Base-by-base conservation (phyloP, 495 filamentous ascomycete genomes). In the Talaromyces wortmannii region DNA sequence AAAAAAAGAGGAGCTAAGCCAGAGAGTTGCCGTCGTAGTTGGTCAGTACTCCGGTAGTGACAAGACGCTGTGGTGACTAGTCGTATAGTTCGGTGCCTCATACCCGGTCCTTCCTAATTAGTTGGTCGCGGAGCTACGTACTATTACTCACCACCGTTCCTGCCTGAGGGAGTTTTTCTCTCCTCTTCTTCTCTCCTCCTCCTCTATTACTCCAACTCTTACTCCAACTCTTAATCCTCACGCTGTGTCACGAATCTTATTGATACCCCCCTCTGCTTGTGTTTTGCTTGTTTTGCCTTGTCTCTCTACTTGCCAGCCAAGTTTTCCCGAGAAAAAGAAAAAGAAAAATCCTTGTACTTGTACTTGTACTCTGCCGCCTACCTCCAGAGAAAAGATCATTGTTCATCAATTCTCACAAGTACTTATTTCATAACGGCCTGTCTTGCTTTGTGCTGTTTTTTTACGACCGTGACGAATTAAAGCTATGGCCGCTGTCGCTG, bases 251-350 rank as follows among this genome's bases (percentile, higher is more conserved):
- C 65, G 65, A 66, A 58, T 60, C 50, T 65, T 53, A 64, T 8
- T 36, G 74, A 80, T 17, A 63, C 71, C 46, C 80, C 85, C 36
- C 36, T 40, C 8, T 40, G 8, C 13, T 40, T 40, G 8, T 40
- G 8, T 13, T 10, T 8, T 40, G 36, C 13, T 40, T 40, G 36
- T 5, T 8, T 40, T 40, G 2, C 36, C 8, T 40, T 40, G 36
- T 40, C 36, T 40, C 2, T 12, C 5, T 40, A 13, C 13, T 13
- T 8, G 36, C 36, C 36, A 8, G 36, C 36, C 8, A 40, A 13
- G 8, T 40, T 13, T 40, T 5, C 13, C 36, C 5, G 8, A 40
- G 5, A 40, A 13, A 13, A 40, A 5, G 5, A 13, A 13, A 40
- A 5, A 8, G 23, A 23, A 23, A 23, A 23, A 23, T 23, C 23